Conservation (phyloP, 768 basidiomycete species). For the Clavaria fumosa region DNA sequence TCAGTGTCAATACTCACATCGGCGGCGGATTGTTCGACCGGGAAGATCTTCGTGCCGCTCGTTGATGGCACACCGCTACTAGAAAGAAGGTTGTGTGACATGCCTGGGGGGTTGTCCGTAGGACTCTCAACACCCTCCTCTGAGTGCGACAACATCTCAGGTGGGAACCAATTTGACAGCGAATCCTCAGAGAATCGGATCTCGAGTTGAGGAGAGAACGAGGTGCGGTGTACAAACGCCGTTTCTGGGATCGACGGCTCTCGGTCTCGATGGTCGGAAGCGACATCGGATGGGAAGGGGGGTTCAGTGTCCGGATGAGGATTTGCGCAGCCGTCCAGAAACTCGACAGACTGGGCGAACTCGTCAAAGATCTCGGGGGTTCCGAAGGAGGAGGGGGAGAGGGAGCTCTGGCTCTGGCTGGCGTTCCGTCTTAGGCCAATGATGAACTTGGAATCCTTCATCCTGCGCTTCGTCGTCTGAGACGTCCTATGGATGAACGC, state of each 20-base stretch:
- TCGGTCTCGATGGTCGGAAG: no score
- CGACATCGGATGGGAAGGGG: neutral
- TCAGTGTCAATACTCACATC: neutral
- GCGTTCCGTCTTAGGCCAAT: neutral
- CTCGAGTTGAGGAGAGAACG: neutral
- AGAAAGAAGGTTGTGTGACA: no score
- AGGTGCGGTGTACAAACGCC: no score
- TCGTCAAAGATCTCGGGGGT: neutral
- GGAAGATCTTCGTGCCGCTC: neutral
- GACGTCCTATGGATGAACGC: constrained; percentile 4
- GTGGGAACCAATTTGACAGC: neutral
- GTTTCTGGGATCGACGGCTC: no score
- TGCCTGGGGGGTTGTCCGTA: neutral
- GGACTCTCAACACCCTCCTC: neutral
- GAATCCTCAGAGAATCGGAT: neutral
- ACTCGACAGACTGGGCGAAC: neutral
- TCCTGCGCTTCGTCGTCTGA: neutral
- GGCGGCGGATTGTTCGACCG: neutral
- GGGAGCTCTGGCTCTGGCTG: neutral
- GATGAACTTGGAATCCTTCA: neutral
- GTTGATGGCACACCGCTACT: no score
- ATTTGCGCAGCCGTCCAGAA: neutral
- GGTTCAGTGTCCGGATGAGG: neutral
- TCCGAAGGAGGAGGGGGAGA: neutral
- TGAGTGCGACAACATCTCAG: neutral